Conservation (phyloP, 2,329 filamentous ascomycete genomes). For the Samsoniella hepiali region DNA sequence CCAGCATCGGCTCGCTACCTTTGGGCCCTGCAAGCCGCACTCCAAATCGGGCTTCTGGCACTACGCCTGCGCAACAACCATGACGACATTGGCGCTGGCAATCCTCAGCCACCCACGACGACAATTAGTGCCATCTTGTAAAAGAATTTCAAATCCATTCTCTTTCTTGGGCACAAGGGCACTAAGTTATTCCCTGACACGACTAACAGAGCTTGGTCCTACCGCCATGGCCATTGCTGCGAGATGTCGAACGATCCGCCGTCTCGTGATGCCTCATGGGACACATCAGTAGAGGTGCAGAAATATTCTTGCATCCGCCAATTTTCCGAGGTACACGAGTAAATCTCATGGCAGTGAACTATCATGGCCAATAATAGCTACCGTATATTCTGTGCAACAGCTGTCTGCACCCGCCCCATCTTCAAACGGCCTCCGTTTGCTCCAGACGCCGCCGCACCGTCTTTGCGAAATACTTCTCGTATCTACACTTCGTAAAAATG, state of each 20-base stretch:
- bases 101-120: slow-evolving; percentile 3
- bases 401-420: not conserved
- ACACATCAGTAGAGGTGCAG: not conserved
- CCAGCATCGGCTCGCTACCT: not conserved
- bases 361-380: not conserved
- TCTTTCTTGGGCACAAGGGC: not conserved
- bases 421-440: not conserved
- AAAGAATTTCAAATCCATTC: not conserved
- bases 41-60: not conserved
- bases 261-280: not conserved
- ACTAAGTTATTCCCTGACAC: too few relatives aligned
- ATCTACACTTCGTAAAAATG: not conserved
- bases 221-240: not conserved
- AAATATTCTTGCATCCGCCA: too few relatives aligned
- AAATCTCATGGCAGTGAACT: not conserved
- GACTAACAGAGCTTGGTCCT: not conserved
- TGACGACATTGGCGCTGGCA: not conserved
- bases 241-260: not conserved
- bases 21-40: not conserved
- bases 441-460: not conserved
- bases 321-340: not conserved
- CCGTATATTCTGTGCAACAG: slow-evolving; percentile 7
- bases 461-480: not conserved
- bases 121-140: not conserved
- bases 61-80: not conserved